Evolutionary conservation across 2,329 filamentous ascomycete species (phyloP), one percentile per base, ranked within the genome.

Genomic region (Venturiaceae sp.): DNA sequence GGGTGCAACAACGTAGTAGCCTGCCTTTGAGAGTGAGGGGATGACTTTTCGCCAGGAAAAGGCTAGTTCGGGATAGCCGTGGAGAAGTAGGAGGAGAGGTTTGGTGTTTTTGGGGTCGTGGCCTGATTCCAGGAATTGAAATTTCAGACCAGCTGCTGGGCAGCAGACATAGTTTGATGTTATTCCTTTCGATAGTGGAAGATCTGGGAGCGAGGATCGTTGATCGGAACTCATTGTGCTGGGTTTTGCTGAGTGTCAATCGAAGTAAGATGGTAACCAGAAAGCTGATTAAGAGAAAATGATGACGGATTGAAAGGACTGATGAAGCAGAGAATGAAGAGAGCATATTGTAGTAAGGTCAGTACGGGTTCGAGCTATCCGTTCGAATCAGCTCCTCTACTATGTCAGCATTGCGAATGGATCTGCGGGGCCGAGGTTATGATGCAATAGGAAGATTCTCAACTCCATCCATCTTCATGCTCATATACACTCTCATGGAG

Each of bases 31-130:
- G n/a, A 89, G 73, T 0, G 72, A 67, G 6, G 79, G 77, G 64
- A 88, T 76, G 36, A 87, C 71, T 58, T 83, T 82, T 55, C 85
- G 81, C 84, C 85, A 88, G 52, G 84, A 87, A 67, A 80, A 88
- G 30, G 85, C 83, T 2, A 88, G 74, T 65, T 88, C 85, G 1
- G 85, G 85, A 62, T 82, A 88, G 37, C 85, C 85, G 68, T 87
- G 85, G 53, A 82, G 77, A 53, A 86, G 79, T 6, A 87, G 67
- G 8, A 87, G 71, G 11, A 87, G 75, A 1, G 83, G 83, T 6
- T 73, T 75, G 26, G 71, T 64, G 14, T 65, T 67, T 14, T 66
- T 59, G 3, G 72, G 67, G 3, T 5, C 11, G 28, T 28, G 26
- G 32, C 41, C 55, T 28, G 69, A 67, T 63, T 80, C 77, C 19